A percentile compares a stretch with the other conserved stretches of the same genome.
These are phyloP conservation scores for Magnaporthiopsis poae DNA, from an alignment of 2,329 filamentous ascomycete genomes.

Conservation along the genomic window DNA sequence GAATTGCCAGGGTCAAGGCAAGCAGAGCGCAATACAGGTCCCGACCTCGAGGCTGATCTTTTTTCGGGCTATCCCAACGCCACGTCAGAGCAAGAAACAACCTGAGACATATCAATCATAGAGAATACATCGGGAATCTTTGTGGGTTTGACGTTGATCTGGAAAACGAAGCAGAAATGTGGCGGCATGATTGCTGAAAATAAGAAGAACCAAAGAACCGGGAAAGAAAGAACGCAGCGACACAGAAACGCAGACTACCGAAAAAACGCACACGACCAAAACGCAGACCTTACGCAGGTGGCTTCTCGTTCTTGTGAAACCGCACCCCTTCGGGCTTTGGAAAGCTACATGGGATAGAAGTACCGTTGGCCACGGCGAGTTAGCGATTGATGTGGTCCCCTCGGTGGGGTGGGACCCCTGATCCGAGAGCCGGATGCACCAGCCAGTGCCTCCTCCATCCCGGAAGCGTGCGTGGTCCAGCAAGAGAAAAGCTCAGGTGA, in stretches of 20 bases:
- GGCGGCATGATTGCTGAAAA: neutral
- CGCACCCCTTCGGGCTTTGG: neutral
- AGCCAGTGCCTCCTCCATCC: neutral
- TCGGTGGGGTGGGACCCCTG: neutral
- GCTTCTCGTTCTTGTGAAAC: neutral
- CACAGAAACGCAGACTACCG: conserved; percentile 1
- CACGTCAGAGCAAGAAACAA: neutral
- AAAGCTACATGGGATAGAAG: neutral
- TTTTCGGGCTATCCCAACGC: too few species aligned
- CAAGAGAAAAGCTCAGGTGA: conserved; percentile 5
- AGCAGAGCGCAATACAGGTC: neutral
- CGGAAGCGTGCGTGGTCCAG: neutral
- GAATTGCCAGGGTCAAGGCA: neutral
- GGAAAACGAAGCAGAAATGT: neutral
- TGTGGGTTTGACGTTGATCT: neutral
- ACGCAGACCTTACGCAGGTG: conserved; percentile 3
- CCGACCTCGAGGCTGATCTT: neutral
- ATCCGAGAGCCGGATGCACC: neutral
- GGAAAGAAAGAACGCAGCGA: neutral
- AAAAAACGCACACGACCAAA: conserved; percentile 3
- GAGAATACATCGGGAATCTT: neutral
- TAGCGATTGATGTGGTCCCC: neutral
- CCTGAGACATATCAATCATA: neutral
- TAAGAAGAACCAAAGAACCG: neutral
- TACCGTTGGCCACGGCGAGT: neutral